Evolutionary conservation across 495 filamentous ascomycete species (phyloP).

Genomic region (Neurospora sp.): DNA sequence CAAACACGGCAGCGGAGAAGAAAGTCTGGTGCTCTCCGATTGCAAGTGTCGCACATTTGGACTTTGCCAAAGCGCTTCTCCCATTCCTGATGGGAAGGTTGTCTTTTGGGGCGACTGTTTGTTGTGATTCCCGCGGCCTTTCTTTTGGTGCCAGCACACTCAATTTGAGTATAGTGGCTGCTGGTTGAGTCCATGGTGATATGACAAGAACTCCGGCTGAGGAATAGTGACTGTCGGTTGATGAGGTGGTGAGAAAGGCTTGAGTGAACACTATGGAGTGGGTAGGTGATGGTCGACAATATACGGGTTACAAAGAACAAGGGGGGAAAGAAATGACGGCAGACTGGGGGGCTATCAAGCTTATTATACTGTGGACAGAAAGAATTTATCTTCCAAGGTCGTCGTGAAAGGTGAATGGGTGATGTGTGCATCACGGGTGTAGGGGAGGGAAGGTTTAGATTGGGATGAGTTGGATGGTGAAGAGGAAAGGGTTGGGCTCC

Average conservation of each 20-base stretch:
- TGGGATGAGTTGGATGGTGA: neutral
- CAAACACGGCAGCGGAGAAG: conserved; percentile 7
- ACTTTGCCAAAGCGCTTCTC: conserved; percentile 7
- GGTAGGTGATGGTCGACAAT: neutral
- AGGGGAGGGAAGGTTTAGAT: neutral
- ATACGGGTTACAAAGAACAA: neutral
- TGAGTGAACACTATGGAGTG: neutral
- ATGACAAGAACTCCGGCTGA: neutral
- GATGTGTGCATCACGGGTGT: neutral
- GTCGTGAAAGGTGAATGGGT: neutral
- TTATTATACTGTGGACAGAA: neutral
- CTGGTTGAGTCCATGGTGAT: neutral
- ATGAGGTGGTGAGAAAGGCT: neutral
- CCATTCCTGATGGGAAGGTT: neutral
- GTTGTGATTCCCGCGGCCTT: neutral
- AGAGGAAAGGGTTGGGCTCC: neutral
- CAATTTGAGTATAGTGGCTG: neutral
- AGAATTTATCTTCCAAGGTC: neutral
- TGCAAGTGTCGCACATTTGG: conserved; percentile 18
- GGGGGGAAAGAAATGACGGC: neutral
- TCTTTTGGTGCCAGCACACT: neutral
- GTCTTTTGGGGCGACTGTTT: neutral
- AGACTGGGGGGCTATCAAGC: neutral
- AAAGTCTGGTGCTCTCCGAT: conserved; percentile 7
- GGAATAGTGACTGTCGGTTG: neutral